Conservation (phyloP, 257 asterid genomes). For the Euphrasia confusa region DNA sequence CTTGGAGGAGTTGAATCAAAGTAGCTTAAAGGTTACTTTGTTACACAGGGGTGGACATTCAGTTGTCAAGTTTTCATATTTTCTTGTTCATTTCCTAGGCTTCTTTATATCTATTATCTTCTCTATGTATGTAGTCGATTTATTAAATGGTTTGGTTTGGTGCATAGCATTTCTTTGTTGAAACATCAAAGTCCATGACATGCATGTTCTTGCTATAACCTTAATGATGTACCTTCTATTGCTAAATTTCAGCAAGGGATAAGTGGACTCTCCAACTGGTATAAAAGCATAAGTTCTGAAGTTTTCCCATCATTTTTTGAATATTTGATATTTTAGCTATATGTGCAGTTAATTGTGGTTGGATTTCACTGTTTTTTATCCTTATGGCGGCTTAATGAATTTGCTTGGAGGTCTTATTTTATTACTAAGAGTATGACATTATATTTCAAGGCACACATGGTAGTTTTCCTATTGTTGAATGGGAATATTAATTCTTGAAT, state of each 20-base stretch:
- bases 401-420: not conserved
- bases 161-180: not conserved
- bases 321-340: not conserved
- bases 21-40: not conserved
- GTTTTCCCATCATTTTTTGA: too few species aligned
- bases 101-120: conserved; percentile 5
- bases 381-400: not conserved
- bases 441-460: conserved; percentile 5
- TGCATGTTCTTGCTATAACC: too few species aligned
- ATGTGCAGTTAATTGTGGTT: conserved; percentile 6
- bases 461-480: not conserved
- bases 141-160: not conserved
- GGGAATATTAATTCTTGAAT: not conserved
- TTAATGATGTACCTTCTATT: too few species aligned
- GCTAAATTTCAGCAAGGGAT: too few species aligned
- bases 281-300: too few species aligned
- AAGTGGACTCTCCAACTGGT: too few species aligned
- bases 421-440: not conserved
- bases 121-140: not conserved
- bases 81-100: not conserved
- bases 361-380: not conserved
- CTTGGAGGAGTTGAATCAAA: not conserved
- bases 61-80: not conserved
- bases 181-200: not conserved
- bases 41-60: not conserved